Evolutionary conservation across 1,139 yeast species (phyloP).

Genomic region (Pichia sp.): DNA sequence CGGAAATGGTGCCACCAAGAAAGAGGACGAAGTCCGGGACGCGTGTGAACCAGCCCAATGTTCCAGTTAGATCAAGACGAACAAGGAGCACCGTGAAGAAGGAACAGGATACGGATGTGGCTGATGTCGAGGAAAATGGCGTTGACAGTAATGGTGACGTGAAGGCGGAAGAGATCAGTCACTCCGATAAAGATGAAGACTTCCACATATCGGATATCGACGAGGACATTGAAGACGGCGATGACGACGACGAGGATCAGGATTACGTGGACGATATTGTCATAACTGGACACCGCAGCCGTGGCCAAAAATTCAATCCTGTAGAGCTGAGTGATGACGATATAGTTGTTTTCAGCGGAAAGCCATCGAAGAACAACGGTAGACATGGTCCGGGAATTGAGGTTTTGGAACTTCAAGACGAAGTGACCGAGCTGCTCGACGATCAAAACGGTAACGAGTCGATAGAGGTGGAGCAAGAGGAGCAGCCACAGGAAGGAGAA

Average conservation of each 20-base stretch:
- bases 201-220: slow-evolving; percentile 10
- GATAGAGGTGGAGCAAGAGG: neutral
- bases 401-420: slow-evolving; percentile 20
- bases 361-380: neutral
- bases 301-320: slow-evolving; percentile 18
- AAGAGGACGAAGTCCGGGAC: slow-evolving; percentile 7
- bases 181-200: slow-evolving; percentile 31
- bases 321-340: slow-evolving; percentile 20
- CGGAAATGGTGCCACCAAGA: neutral
- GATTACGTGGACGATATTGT: slow-evolving; percentile 18
- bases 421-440: slow-evolving; percentile 12
- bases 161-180: neutral
- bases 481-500: slow-evolving; percentile 11
- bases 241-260: slow-evolving; percentile 13
- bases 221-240: slow-evolving; percentile 13
- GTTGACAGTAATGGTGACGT: neutral
- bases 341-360: slow-evolving; percentile 20
- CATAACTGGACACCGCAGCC: slow-evolving; percentile 11
- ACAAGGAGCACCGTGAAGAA: neutral
- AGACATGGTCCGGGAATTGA: slow-evolving; percentile 12
- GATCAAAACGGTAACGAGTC: neutral
- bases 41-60: neutral
- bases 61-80: neutral
- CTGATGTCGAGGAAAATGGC: neutral
- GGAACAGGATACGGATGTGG: neutral